Conservation (phyloP, 495 filamentous ascomycete genomes). For the Lasiosphaeria miniovina region DNA sequence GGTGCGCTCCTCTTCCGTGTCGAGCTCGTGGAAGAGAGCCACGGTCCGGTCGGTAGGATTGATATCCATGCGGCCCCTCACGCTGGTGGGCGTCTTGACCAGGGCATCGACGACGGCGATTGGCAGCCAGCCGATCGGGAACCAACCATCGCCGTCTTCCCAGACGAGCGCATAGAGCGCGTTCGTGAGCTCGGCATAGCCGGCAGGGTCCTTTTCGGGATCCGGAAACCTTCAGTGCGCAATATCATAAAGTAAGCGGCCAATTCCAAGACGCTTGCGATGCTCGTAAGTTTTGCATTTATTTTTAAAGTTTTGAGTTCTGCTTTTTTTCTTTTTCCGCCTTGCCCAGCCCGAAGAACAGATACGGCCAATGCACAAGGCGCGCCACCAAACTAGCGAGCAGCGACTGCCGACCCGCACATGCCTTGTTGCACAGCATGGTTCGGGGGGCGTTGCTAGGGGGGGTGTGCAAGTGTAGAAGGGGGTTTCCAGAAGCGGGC, state of each 20-base stretch:
- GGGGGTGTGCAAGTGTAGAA: background rate
- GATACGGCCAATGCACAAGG: too few species aligned
- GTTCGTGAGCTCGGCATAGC: slow-evolving; percentile 46
- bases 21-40: slow-evolving; percentile 20
- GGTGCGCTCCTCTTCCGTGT: slow-evolving; percentile 54
- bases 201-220: slow-evolving; percentile 50
- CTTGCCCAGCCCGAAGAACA: background rate
- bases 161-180: slow-evolving; percentile 55
- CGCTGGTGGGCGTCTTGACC: slow-evolving; percentile 35
- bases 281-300: background rate
- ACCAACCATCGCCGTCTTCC: slow-evolving; percentile 47
- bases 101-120: slow-evolving; percentile 57
- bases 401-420: slow-evolving; percentile 11
- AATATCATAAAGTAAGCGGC: background rate
- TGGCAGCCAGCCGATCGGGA: slow-evolving; percentile 61
- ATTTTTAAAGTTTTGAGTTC: too few species aligned
- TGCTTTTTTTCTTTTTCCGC: background rate
- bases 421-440: slow-evolving; percentile 6
- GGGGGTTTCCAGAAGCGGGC: background rate
- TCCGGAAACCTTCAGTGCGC: slow-evolving; percentile 63
- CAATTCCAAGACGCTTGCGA: background rate
- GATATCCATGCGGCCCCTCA: slow-evolving; percentile 55
- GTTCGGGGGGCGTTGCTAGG: too few species aligned
- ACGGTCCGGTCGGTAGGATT: slow-evolving; percentile 36
- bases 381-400: background rate